Base-by-base conservation (phyloP, 106 monocot species). In the Posidonia australis region DNA sequence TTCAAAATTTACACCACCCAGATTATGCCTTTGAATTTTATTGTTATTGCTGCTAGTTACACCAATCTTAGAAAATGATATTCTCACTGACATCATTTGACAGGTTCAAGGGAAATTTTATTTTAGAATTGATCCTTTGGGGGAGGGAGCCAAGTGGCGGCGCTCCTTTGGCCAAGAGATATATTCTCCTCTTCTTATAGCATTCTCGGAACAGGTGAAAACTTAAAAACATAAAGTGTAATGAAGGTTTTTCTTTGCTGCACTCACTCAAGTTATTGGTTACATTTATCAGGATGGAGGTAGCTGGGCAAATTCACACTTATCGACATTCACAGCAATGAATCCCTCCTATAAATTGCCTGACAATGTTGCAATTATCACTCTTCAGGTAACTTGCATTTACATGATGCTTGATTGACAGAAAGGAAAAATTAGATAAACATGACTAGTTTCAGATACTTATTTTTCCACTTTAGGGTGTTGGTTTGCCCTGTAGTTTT, bases 101-200 rank as follows among this genome's bases (percentile, higher is more conserved):
- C 76, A 96, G 94, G 70, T 86, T 66, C 76, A 81, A 74, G 94
- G 94, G 67, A 96, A 86, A 60, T 80, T 80, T 65, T 96, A 90
- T 87, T 55, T 86, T 51, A 86, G 67, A 78, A 72, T 90, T 22
- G 84, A 96, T 80, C 82, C 86, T 42, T 49, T 73, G 61, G 94
- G 94, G 47, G 86, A 87, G 59, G 94, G 94, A 66, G 78, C 94
- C 36, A 90, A 72, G 72, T 96, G 94, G 94, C 94, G 94, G 14
- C 79, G 94, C 27, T 71, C 90, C 14, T 46, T 74, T 56, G 94
- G 94, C 22, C 94, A 96, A 67, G 94, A 96, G 72, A 82, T 96
- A 52, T 96, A 90, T 66, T 89, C 94, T 62, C 94, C 94, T 69
- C 86, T 96, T 72, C 84, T 89, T 25, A 14, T 90, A 27, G 86